These are phyloP conservation scores for Colletotrichum neosansevieriae DNA, from an alignment of 2,329 filamentous ascomycete species.

Conservation along the genomic window DNA sequence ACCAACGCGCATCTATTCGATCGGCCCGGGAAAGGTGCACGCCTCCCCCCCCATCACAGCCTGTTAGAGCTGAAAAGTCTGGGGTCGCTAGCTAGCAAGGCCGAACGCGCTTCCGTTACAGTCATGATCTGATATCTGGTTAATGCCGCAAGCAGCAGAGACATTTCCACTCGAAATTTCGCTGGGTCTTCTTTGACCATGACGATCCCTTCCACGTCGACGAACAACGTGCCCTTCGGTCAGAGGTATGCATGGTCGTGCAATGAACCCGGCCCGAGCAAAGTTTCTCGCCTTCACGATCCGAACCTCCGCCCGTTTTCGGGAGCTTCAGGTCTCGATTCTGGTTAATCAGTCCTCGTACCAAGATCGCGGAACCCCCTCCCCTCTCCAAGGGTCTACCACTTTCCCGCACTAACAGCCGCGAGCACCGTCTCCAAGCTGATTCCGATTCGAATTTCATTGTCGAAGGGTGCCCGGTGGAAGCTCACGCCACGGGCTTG, in stretches of 20 bases:
- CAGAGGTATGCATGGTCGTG: neutral
- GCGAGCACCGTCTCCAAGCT: neutral
- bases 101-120: slow-evolving; percentile 7
- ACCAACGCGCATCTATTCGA: slow-evolving; percentile 7
- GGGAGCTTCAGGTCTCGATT: neutral
- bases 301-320: slow-evolving; percentile 22
- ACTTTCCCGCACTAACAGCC: neutral
- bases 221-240: neutral
- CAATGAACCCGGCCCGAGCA: slow-evolving; percentile 19
- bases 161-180: neutral
- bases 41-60: neutral
- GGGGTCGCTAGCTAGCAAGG: neutral
- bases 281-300: neutral
- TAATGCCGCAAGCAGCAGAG: slow-evolving; percentile 19
- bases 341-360: too few species aligned
- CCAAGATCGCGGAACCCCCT: neutral
- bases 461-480: neutral
- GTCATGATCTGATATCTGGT: neutral
- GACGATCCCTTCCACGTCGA: neutral
- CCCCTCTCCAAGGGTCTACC: neutral
- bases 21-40: neutral
- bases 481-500: neutral
- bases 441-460: slow-evolving; percentile 2
- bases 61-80: neutral
- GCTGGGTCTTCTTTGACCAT: neutral